Evolutionary conservation across 805 yeast genomes (phyloP), one percentile per base, ranked within the genome.

Genomic region (Allodekkera sacchari): DNA sequence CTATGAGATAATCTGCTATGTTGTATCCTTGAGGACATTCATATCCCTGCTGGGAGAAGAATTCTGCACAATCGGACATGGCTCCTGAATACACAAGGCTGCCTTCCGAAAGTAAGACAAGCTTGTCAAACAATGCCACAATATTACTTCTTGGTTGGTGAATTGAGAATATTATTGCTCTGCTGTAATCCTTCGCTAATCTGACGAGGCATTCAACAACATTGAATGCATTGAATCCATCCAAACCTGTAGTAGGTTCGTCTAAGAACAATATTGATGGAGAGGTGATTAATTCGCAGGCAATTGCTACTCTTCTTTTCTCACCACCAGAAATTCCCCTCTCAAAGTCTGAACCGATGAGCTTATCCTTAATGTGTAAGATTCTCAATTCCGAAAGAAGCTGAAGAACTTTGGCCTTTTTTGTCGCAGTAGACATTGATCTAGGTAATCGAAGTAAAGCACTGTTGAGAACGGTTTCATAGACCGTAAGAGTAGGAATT

Each of bases 101-200:
- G 38, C 98, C 97, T 41, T 81, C 81, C 17, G 95, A 80, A 32
- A 92, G 64, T 30, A 92, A 61, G 2, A 89, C 56, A 30, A 92
- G 66, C 45, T 79, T 78, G 50, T 89, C 96, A 55, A 92, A 92
- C 35, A 84, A 59, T 1, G 95, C 78, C 21, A 92, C 96, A 52
- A 92, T 89, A 50, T 92, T 92, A 35, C 96, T 83, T 49, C 98
- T 70, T 8, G 98, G 98, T 53, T 92, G 98, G 59, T 92, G 98
- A 42, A 92, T 92, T 0, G 98, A 85, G 52, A 92, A 81, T 2
- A 92, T 74, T 30, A 92, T 76, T 0, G 98, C 89, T 51, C 97
- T 75, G 38, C 82, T 77, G 54, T 78, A 83, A 45, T 77, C 80
- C 36, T 77, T 68, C 0, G 96, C 84, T 36, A 92, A 65, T 35